Evolutionary conservation across 441 rosid species (phyloP).

Genomic region (Populus trichocarpa): DNA sequence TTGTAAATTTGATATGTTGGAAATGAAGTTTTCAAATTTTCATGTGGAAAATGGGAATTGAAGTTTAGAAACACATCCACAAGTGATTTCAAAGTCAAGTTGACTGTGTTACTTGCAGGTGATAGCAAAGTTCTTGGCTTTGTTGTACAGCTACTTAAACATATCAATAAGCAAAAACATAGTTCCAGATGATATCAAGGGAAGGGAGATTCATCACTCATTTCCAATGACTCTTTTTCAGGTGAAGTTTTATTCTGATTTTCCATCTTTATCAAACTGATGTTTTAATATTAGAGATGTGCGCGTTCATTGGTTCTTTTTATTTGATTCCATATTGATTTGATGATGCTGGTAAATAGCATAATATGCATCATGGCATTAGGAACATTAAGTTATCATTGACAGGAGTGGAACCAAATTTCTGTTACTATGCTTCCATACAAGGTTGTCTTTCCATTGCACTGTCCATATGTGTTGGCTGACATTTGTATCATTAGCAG

Average conservation of each 20-base stretch:
- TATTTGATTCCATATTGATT: background rate
- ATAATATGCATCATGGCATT: background rate
- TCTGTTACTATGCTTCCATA: background rate
- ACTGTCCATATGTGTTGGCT: background rate
- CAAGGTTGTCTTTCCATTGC: background rate
- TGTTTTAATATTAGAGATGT: background rate
- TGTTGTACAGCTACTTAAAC: slow-evolving; percentile 76
- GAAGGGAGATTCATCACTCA: slow-evolving; percentile 85
- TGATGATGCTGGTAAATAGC: background rate
- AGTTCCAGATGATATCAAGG: slow-evolving; percentile 83
- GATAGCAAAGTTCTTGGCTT: slow-evolving; percentile 84
- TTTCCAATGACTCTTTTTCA: slow-evolving; percentile 83
- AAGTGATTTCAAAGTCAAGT: background rate
- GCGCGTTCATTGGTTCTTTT: background rate
- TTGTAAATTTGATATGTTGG: slow-evolving; percentile 6
- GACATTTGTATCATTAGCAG: background rate
- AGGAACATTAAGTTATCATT: background rate
- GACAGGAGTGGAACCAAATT: background rate
- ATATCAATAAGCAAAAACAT: slow-evolving; percentile 77
- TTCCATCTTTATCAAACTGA: too few relatives aligned
- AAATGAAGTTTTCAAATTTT: background rate
- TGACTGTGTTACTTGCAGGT: slow-evolving; percentile 37
- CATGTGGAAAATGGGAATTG: background rate
- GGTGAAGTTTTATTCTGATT: too few relatives aligned
- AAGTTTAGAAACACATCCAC: background rate